Evolutionary conservation across 805 yeast genomes (phyloP).

Genomic region (Teunomyces pallodes): DNA sequence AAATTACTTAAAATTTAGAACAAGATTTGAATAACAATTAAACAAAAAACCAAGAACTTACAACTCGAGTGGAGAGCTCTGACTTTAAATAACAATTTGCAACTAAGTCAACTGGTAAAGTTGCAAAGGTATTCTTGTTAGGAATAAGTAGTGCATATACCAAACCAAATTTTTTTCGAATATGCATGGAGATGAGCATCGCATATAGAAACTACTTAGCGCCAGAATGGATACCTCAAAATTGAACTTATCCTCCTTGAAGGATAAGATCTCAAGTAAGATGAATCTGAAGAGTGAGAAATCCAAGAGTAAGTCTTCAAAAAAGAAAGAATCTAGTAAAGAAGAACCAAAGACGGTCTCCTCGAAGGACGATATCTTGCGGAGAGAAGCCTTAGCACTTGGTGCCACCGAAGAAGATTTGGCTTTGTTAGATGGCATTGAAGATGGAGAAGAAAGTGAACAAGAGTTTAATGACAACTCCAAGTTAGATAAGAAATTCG

Average conservation of each 20-base stretch:
- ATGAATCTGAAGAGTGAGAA: conserved; percentile 9
- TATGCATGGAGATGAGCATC: conserved; percentile 4
- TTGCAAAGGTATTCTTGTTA: too few relatives aligned
- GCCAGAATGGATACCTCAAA: conserved; percentile 42
- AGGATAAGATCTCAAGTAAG: conserved; percentile 49
- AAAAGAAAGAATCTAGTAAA: conserved; percentile 8
- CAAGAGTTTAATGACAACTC: conserved; percentile 46
- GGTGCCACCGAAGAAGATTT: conserved; percentile 90
- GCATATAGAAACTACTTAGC: background rate
- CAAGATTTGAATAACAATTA: too few relatives aligned
- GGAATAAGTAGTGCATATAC: background rate
- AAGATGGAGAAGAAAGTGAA: conserved; percentile 52
- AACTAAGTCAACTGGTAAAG: too few relatives aligned
- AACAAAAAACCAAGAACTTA: background rate
- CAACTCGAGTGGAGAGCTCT: too few relatives aligned
- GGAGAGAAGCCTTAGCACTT: conserved; percentile 71
- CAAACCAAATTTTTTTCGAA: conserved; percentile 1
- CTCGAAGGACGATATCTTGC: conserved; percentile 35
- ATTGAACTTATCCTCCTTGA: conserved; percentile 55
- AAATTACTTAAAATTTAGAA: too few relatives aligned
- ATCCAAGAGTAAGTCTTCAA: conserved; percentile 6
- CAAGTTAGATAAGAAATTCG: conserved; percentile 41
- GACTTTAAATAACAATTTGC: too few relatives aligned
- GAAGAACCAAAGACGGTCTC: background rate
- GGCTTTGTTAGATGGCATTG: conserved; percentile 54